These are phyloP conservation scores for Diaporthe vexans DNA, from an alignment of 2,329 filamentous ascomycete species.

Conservation along the genomic window DNA sequence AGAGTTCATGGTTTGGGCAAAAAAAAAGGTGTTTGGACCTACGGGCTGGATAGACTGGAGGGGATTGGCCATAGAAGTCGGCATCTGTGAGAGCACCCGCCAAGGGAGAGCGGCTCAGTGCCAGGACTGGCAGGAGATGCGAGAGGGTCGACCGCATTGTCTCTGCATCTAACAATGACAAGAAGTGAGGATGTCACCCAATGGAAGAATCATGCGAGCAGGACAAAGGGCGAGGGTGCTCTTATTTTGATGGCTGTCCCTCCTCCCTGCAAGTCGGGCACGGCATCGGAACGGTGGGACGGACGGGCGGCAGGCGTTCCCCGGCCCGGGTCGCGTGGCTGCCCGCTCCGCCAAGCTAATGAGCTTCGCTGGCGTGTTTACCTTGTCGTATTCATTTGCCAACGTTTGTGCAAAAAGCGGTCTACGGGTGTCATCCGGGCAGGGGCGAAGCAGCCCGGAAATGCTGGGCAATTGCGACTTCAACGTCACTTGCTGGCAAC, in stretches of 20 bases:
- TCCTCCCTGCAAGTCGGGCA: background rate
- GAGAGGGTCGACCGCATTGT: slow-evolving; percentile 20
- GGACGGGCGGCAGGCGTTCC: background rate
- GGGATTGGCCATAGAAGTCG: slow-evolving; percentile 41
- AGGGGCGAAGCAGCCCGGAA: background rate
- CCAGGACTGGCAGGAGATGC: slow-evolving; percentile 16
- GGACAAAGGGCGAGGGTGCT: background rate
- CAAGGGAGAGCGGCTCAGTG: background rate
- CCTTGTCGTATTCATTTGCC: slow-evolving; percentile 8
- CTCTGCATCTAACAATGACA: background rate
- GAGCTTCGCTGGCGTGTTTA: background rate
- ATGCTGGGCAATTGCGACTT: slow-evolving; percentile 9
- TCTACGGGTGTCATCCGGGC: slow-evolving; percentile 17
- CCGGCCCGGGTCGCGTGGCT: slow-evolving; percentile 6
- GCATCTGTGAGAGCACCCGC: slow-evolving; percentile 28
- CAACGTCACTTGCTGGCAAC: background rate
- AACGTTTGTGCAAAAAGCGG: slow-evolving; percentile 19
- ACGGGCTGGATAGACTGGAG: slow-evolving; percentile 43
- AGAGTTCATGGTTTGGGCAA: too few relatives aligned
- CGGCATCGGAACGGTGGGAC: background rate
- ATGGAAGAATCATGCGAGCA: background rate
- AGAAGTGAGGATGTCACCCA: background rate
- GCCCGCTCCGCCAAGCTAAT: background rate
- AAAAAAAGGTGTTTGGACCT: slow-evolving; percentile 35
- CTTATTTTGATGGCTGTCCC: background rate